Conservation (phyloP, 2,329 filamentous ascomycete genomes). For the Ascocoryne sarcoides region DNA sequence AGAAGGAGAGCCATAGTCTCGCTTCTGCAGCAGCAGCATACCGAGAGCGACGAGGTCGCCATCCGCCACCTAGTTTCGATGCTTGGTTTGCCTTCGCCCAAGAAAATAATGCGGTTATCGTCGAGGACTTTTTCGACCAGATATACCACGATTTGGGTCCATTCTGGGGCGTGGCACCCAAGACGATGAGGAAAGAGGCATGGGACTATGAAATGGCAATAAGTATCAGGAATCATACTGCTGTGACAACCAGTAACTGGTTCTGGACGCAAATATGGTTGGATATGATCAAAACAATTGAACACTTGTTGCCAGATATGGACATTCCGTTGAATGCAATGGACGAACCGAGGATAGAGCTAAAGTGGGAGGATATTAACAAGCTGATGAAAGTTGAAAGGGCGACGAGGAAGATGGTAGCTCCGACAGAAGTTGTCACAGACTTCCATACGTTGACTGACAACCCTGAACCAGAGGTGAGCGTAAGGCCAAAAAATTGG, state of each 20-base stretch:
- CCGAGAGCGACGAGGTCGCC: conserved; percentile 45
- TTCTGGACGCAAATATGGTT: conserved; percentile 34
- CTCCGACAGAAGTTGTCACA: conserved; percentile 44
- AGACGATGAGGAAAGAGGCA: conserved; percentile 40
- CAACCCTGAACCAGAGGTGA: conserved; percentile 28
- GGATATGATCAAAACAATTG: conserved; percentile 33
- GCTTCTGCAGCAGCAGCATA: conserved; percentile 42
- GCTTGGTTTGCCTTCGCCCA: conserved; percentile 47
- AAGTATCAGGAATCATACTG: conserved; percentile 44
- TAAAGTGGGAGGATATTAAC: conserved; percentile 47
- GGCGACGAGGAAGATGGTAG: conserved; percentile 38
- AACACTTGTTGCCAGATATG: conserved; percentile 49
- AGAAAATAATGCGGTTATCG: conserved; percentile 41
- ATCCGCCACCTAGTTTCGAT: conserved; percentile 56
- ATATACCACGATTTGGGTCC: conserved; percentile 43
- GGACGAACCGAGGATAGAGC: conserved; percentile 54
- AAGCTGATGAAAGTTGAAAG: conserved; percentile 41
- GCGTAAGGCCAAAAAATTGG: conserved; percentile 13
- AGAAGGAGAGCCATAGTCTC: conserved; percentile 35
- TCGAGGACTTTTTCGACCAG: conserved; percentile 53
- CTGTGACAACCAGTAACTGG: conserved; percentile 37
- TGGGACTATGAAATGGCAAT: conserved; percentile 53
- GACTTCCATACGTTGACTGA: conserved; percentile 38
- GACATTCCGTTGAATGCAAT: conserved; percentile 58
- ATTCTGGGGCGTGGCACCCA: conserved; percentile 38